Conservation (phyloP, 2,329 filamentous ascomycete genomes). For the Drechslerella stenobrocha region DNA sequence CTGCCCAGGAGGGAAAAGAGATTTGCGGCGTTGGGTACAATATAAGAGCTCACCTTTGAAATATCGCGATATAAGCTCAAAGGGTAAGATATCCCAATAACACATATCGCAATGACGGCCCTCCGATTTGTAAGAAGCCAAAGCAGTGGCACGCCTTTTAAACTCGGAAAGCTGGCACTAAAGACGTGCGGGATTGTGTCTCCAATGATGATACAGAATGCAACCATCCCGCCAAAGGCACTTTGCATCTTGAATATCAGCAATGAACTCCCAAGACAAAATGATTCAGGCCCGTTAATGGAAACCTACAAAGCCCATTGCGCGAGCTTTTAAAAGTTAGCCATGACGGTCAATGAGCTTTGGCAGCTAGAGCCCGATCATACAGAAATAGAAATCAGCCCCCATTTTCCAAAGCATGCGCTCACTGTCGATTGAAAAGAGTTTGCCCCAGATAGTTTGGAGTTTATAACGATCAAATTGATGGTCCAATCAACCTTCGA, state of each 20-base stretch:
- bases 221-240: constrained; percentile 97
- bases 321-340: constrained; percentile 62
- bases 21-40: no score
- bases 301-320: constrained; percentile 81
- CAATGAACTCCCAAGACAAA: not conserved
- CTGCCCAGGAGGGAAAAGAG: not conserved
- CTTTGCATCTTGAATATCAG: constrained; percentile 53
- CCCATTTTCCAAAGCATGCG: constrained; percentile 86
- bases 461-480: constrained; percentile 93
- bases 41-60: constrained; percentile 70
- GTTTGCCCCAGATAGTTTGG: constrained; percentile 88
- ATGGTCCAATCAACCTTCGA: constrained; percentile 93
- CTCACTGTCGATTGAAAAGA: constrained; percentile 96
- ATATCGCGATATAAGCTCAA: constrained; percentile 94
- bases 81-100: constrained; percentile 83
- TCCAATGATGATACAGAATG: constrained; percentile 95
- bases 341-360: not conserved
- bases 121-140: constrained; percentile 79
- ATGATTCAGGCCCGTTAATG: not conserved
- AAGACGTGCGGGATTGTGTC: constrained; percentile 94
- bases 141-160: constrained; percentile 73
- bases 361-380: constrained; percentile 18
- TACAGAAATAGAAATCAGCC: constrained; percentile 78
- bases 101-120: constrained; percentile 84
- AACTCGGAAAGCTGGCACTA: constrained; percentile 74